Base-by-base conservation (phyloP, 108 stramenopile genomes). In the Discostella pseudostelligera region DNA sequence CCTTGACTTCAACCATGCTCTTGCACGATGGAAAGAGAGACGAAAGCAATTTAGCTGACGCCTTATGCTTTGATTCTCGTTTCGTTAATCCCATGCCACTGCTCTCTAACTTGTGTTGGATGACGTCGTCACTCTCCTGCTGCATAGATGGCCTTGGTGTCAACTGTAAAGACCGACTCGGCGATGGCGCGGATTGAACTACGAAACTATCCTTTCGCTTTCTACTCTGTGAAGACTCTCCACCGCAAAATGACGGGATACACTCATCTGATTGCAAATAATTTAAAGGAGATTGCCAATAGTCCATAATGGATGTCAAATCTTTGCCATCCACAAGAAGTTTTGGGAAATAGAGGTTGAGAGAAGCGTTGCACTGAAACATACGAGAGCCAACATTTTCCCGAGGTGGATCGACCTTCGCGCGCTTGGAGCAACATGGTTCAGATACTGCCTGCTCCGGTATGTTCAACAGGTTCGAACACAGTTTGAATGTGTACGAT, bases 31-130 rank as follows among this genome's bases (percentile, higher is more conserved):
- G 92, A 68, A 93, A 93, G 9, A 93, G 61, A 58, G 82, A 56
- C 8, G 87, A 83, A 59, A 93, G 69, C 37, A 93, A 57, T 56
- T 88, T 86, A 0, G 87, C 87, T n/a, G 87, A 88, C 3, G 92
- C 88, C 50, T 74, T 76, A 63, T 93, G 87, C 40, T 87, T 74
- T 9, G 92, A 82, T 74, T 93, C 92, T 17, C 92, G 83, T 70
- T 93, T 93, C 10, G 83, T 86, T 8, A 80, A 72, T 7, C 85
- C 88, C 4, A 78, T 79, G 6, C 80, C 91, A 22, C 59, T 54
- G 45, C 75, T 84, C 62, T 81, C 74, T 39, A 89, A 46, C 39
- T 73, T 58, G 35, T 85, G 55, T 36, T 56, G 56, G 16, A 70
- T 11, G 21, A 51, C 37, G 11, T 76, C 69, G 22, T 59, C 76